Conservation (phyloP, 805 yeast species). For the Candida incommunis region DNA sequence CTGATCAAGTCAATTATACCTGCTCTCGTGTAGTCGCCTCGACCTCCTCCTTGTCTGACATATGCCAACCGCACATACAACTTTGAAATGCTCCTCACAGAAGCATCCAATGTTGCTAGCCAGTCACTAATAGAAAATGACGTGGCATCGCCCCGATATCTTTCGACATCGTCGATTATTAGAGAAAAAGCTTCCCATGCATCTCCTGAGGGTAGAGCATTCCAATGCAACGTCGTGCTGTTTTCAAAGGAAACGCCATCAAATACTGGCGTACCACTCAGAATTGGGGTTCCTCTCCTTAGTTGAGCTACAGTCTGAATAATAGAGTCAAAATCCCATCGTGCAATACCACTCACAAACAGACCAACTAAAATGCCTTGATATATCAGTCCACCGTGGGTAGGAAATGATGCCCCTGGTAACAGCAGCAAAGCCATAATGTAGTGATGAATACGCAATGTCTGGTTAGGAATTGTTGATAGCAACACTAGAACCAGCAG, state of each 20-base stretch:
- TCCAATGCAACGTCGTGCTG: constrained; percentile 18
- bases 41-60: constrained; percentile 6
- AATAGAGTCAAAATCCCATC: constrained; percentile 91
- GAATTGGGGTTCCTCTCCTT: constrained; percentile 53
- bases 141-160: constrained; percentile 42
- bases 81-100: constrained; percentile 2
- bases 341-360: constrained; percentile 66
- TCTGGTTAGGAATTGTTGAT: constrained; percentile 46
- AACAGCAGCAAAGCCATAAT: constrained; percentile 61
- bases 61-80: constrained; percentile 13
- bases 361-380: constrained; percentile 81
- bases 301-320: constrained; percentile 61
- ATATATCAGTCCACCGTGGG: constrained; percentile 34
- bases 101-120: constrained; percentile 8
- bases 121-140: constrained; percentile 30
- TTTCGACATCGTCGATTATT: constrained; percentile 66
- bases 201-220: constrained; percentile 1
- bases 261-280: constrained; percentile 15
- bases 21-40: constrained; percentile 13
- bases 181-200: constrained; percentile 41
- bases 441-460: constrained; percentile 69
- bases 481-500: constrained; percentile 31
- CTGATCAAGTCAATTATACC: constrained; percentile 6
- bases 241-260: constrained; percentile 9
- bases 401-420: constrained; percentile 64